Base-by-base conservation (phyloP, 164 flowering plant genomes). In the Chimonanthus praecox region DNA sequence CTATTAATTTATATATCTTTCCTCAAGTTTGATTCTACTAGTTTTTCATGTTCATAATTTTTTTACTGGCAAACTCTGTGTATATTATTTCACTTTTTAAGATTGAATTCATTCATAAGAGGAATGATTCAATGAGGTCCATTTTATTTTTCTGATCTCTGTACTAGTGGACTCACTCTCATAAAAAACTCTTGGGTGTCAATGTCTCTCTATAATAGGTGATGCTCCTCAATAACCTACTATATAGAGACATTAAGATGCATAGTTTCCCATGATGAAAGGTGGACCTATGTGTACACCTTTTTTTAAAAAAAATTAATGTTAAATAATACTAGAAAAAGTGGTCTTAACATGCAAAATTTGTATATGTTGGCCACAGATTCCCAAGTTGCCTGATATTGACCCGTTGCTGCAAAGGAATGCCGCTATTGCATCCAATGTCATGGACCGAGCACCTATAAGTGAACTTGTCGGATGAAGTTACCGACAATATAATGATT, bases 371-470 rank as follows among this genome's bases (percentile, higher is more conserved):
- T 3, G 60, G 46, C 51, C 74, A 51, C 85, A 90, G 92, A 86
- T 95, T 73, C 97, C 99, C 10, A 95, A 93, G 79, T 81, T 95
- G 83, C 97, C 97, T 61, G 97, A 93, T 82, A 83, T 95, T 74
- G 96, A 92, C 74, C 89, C 87, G 1, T 16, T 65, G 70, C 80
- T 95, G 77, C 89, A 93, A 80, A 86, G 83, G 18, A 88, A 81
- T 82, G 98, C 98, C 18, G 49, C 64, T 72, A 47, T 78, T 43
- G 98, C 97, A 69, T 85, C 92, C 6, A 78, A 85, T 70, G 85
- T 90, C 49, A 93, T 93, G 98, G 98, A 93, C 75, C 92, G 99
- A 2, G 88, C 94, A 10, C 99, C 98, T 70, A 87, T 95, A 68
- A 95, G 97, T 73, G 99, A 93, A 78, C 84, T 95, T 65, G 89